phyloP scores from a whole-genome alignment of 345 rosid species.

The Anacardium occidentale region DNA sequence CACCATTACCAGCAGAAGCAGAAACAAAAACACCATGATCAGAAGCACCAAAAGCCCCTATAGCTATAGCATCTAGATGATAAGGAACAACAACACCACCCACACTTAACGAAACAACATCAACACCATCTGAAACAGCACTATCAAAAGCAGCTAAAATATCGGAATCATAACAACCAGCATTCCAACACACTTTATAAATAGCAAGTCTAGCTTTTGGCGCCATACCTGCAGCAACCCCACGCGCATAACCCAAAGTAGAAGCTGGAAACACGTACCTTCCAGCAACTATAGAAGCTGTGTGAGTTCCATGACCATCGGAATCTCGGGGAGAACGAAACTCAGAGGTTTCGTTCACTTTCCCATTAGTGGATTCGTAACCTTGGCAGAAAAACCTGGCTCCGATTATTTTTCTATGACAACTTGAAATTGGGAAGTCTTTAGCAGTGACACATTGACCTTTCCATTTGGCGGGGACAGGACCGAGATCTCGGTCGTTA shows the following conservation, averaged over 20 bases:
- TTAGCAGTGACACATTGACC: slow-evolving; percentile 53
- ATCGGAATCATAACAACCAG: slow-evolving; percentile 92
- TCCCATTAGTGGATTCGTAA: slow-evolving; percentile 75
- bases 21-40: slow-evolving; percentile 75
- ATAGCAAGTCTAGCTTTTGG: slow-evolving; percentile 88
- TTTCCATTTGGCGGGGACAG: slow-evolving; percentile 76
- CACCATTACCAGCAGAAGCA: slow-evolving; percentile 91
- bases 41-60: slow-evolving; percentile 76
- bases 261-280: slow-evolving; percentile 78
- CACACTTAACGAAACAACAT: slow-evolving; percentile 80
- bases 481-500: slow-evolving; percentile 72
- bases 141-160: slow-evolving; percentile 84
- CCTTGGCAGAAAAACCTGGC: slow-evolving; percentile 73
- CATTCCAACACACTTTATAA: slow-evolving; percentile 91
- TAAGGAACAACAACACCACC: slow-evolving; percentile 93
- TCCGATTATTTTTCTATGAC: slow-evolving; percentile 79
- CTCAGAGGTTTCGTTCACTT: slow-evolving; percentile 67
- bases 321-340: slow-evolving; percentile 81
- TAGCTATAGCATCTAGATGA: slow-evolving; percentile 83
- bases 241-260: slow-evolving; percentile 74
- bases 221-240: slow-evolving; percentile 91
- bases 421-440: slow-evolving; percentile 44
- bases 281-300: slow-evolving; percentile 82
- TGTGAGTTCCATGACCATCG: slow-evolving; percentile 91
- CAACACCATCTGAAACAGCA: slow-evolving; percentile 80